Percentiles rank a stretch among this genome's conserved stretches.
Evolutionary conservation across 2,329 filamentous ascomycete species (phyloP).

Genomic region (Phyllosticta citrichinensis): DNA sequence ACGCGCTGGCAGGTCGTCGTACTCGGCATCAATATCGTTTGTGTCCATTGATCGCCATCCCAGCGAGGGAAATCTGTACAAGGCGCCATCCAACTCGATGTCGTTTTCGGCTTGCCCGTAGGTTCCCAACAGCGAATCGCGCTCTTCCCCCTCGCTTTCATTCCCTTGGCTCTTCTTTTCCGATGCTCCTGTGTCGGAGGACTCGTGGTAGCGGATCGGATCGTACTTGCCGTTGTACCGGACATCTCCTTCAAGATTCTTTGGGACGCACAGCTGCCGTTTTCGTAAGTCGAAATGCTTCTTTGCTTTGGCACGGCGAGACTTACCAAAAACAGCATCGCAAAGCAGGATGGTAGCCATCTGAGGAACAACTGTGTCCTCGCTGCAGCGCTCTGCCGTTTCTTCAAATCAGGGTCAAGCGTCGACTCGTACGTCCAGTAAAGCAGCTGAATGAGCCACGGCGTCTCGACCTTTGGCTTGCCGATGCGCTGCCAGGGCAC

Average conservation of each 20-base stretch:
- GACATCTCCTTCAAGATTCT: not conserved
- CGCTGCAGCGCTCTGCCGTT: not conserved
- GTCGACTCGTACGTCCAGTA: not conserved
- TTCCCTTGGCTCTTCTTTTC: not conserved
- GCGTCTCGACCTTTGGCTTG: not conserved
- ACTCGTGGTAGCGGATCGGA: not conserved
- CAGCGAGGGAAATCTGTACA: not conserved
- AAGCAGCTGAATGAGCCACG: not conserved
- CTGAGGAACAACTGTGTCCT: not conserved
- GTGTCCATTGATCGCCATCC: not conserved
- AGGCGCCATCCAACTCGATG: not conserved
- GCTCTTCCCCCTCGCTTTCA: not conserved
- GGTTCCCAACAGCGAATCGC: not conserved
- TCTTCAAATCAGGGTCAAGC: not conserved
- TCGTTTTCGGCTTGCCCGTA: not conserved
- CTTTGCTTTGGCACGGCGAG: not conserved
- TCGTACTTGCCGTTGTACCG: not conserved
- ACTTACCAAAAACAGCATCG: not conserved
- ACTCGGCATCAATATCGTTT: not conserved
- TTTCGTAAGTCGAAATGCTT: not conserved
- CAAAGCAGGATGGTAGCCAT: not conserved
- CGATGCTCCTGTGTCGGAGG: not conserved
- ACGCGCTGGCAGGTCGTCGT: slow-evolving; percentile 3
- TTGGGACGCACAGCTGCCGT: not conserved
- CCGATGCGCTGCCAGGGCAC: not conserved